Base-by-base conservation (phyloP, 371 early-diverging fungal species). In the Coemansia sp. region DNA sequence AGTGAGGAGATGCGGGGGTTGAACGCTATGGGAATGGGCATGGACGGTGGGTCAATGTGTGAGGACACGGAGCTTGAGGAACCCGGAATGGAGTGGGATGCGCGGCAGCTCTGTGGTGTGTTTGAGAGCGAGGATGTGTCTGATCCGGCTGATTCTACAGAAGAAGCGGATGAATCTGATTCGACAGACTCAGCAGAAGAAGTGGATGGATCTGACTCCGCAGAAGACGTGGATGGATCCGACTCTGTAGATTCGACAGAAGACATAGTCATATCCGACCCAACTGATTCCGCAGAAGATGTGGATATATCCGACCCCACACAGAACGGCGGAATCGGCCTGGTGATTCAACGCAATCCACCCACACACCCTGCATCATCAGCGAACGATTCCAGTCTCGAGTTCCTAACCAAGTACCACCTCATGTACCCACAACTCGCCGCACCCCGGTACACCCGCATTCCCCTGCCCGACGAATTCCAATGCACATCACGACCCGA, bases 81-180 rank as follows among this genome's bases (percentile, higher is more conserved):
- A 44, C 75, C 75, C 0, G 68, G 71, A 1, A 40, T 30, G 7
- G 75, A 64, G 64, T 59, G 62, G 60, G 75, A 70, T 42, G 37
- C 64, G 18, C 44, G 2, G 16, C 50, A 63, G 63, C 54, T 59
- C 16, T 4, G 51, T 8, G 51, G 50, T 18, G 50, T n/a, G 50
- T 8, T 50, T 20, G 50, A 50, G 50, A 50, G n/a, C 18, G 50
- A 37, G 47, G 47, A 47, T 47, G n/a, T 18, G 18, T 18, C 18
- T 16, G 12, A 25, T 20, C 23, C 3, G 40, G 18, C 58, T 11
- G 20, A 28, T 33, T 4, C 9, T 8, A n/a, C 48, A 1, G 14
- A 20, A 23, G 44, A 42, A 2, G 5, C 0, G 44, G 50, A 50
- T 50, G 18, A 3, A 50, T 16, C 9, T 50, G 21, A 18, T 33